A percentile compares a stretch with the other conserved stretches of the same genome.
Conservation (phyloP, 495 filamentous ascomycete genomes). For the Echria macrotheca region DNA sequence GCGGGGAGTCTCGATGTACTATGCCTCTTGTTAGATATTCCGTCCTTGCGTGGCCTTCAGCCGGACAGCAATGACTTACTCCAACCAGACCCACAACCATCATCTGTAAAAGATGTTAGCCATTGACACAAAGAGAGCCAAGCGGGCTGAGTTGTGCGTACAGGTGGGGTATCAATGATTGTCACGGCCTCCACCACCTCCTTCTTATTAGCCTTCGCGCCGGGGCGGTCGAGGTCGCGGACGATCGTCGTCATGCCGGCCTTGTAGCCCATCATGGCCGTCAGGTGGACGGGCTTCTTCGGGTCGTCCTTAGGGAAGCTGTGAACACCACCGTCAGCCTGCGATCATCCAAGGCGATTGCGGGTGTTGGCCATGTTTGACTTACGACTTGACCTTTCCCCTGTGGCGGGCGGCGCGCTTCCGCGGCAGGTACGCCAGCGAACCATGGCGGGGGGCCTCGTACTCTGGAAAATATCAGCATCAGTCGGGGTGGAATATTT, state of each 20-base stretch:
- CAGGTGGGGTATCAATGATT: conserved; percentile 98
- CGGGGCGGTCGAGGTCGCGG: conserved; percentile 97
- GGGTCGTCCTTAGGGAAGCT: conserved; percentile 99
- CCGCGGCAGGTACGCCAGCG: conserved; percentile 91
- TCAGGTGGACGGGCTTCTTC: conserved; percentile 99
- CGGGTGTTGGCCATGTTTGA: conserved; percentile 16
- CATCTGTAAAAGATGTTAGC: conserved; percentile 73
- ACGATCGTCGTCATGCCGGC: conserved; percentile 99
- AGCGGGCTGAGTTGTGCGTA: conserved; percentile 71
- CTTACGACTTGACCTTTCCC: conserved; percentile 96
- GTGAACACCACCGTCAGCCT: conserved; percentile 28
- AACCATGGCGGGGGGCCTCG: conserved; percentile 95
- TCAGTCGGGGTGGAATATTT: not conserved
- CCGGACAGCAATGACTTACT: conserved; percentile 35
- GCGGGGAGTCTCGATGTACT: conserved; percentile 98
- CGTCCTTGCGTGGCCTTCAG: conserved; percentile 16
- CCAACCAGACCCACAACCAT: conserved; percentile 98
- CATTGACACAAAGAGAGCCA: conserved; percentile 49
- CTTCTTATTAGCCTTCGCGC: conserved; percentile 99
- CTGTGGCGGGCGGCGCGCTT: conserved; percentile 96
- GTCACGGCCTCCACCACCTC: conserved; percentile 99
- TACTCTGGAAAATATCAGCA: conserved; percentile 58
- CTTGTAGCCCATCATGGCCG: conserved; percentile 99
- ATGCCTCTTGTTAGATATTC: conserved; percentile 17
- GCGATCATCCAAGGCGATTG: not conserved